These are phyloP conservation scores for Myrica gale DNA, from an alignment of 306 rosid genomes.

Conservation along the genomic window DNA sequence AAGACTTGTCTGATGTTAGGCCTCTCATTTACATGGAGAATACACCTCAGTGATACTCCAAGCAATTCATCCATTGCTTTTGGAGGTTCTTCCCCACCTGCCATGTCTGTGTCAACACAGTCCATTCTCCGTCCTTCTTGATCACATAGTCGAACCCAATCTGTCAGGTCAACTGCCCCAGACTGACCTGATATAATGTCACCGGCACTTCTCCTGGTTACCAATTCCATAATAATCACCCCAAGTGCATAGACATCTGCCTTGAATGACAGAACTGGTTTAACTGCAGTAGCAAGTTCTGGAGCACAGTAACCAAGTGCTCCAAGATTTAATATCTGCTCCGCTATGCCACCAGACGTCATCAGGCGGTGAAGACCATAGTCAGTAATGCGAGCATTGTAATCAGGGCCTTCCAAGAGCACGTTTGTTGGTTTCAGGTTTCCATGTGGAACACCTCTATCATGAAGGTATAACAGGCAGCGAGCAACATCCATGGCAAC, in stretches of 20 bases:
- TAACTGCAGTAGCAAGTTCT: slow-evolving; percentile 69
- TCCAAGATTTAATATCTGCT: slow-evolving; percentile 89
- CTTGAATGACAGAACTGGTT: slow-evolving; percentile 80
- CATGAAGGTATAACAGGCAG: slow-evolving; percentile 79
- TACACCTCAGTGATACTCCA: slow-evolving; percentile 80
- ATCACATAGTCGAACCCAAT: slow-evolving; percentile 96
- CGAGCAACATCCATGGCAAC: slow-evolving; percentile 78
- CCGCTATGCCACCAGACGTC: slow-evolving; percentile 84
- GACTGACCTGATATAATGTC: slow-evolving; percentile 95
- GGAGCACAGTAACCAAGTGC: slow-evolving; percentile 96
- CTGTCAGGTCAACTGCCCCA: slow-evolving; percentile 94
- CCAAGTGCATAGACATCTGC: slow-evolving; percentile 94
- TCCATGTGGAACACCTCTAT: slow-evolving; percentile 92
- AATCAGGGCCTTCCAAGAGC: slow-evolving; percentile 62
- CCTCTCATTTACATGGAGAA: slow-evolving; percentile 98
- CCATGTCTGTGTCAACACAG: slow-evolving; percentile 89
- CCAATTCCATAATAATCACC: slow-evolving; percentile 85
- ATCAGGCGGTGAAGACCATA: slow-evolving; percentile 89
- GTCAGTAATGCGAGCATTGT: slow-evolving; percentile 64
- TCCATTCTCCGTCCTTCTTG: slow-evolving; percentile 93
- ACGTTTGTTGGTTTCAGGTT: slow-evolving; percentile 87
- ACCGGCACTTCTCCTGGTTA: slow-evolving; percentile 93
- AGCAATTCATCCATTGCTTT: slow-evolving; percentile 82
- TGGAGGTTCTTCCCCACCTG: slow-evolving; percentile 77
- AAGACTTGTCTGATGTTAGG: slow-evolving; percentile 98